Base-by-base conservation (phyloP, 208 protist genomes). In the Leishmania guyanensis region DNA sequence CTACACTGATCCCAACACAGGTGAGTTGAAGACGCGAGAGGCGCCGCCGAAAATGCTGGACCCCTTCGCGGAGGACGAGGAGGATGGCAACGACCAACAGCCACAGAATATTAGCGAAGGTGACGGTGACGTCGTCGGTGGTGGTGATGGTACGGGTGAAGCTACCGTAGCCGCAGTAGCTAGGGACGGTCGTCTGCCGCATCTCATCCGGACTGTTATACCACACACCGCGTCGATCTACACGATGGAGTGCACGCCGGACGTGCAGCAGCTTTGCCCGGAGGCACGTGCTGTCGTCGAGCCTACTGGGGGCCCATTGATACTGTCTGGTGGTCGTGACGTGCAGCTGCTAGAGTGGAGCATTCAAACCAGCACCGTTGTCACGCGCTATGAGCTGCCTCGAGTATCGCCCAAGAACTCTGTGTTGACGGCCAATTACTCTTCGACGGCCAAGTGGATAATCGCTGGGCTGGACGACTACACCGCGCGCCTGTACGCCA, bases 181-280 rank as follows among this genome's bases (percentile, higher is more conserved):
- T 8, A 33, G 20, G 62, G 6, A 9, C n/a, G 51, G 83, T 75
- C 9, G 78, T 56, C 76, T 91, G 84, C 77, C 80, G 5, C 53
- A 65, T 17, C 51, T 95, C 48, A 68, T 77, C 43, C 69, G 76
- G 43, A 87, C 78, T 17, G 79, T 86, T 9, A 17, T 86, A 9
- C 83, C 81, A 51, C 88, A 91, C 85, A 83, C 58, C 22, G 75
- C 68, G 20, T 79, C 85, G 12, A 91, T 91, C 62, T 91, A 88
- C 79, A 88, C 87, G 51, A 88, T 90, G 81, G 82, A 84, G 56
- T 66, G 78, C 33, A 81, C 82, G 3, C 77, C 82, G 4, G 78
- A 75, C 5, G 3, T 78, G 60, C 64, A 72, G 70, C 75, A 79
- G 51, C 76, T 80, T 64, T 80, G 78, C 29, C 64, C 79, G n/a